Conservation (phyloP, 345 rosid species). For the Durio zibethinus region DNA sequence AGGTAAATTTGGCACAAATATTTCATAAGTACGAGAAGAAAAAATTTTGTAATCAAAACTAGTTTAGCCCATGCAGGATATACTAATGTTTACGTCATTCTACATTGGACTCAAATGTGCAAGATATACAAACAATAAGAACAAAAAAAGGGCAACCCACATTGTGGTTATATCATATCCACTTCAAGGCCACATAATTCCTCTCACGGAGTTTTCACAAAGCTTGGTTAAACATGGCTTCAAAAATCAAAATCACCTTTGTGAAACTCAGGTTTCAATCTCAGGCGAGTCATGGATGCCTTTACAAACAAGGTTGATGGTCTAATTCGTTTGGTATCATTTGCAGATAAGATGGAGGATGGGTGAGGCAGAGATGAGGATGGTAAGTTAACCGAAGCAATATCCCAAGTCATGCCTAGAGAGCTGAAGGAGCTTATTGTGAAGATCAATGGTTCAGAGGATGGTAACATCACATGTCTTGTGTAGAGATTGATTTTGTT, state of each 20-base stretch:
- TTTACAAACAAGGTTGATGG: conserved; percentile 1
- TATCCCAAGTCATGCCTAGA: conserved; percentile 30
- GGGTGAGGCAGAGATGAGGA: conserved; percentile 32
- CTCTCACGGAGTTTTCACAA: conserved; percentile 37
- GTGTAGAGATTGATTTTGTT: too few relatives aligned
- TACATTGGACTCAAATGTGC: too few relatives aligned
- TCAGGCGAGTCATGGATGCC: conserved; percentile 26
- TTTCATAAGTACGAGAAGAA: too few relatives aligned
- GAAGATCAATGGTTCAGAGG: conserved; percentile 12
- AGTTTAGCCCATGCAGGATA: too few relatives aligned
- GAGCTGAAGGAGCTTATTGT: conserved; percentile 40
- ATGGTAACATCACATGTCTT: conserved; percentile 32
- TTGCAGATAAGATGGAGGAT: conserved; percentile 46
- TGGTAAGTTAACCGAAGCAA: conserved; percentile 26
- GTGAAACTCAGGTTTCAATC: conserved; percentile 39
- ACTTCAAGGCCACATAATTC: conserved; percentile 53
- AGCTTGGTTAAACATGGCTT: conserved; percentile 23
- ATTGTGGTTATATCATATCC: conserved; percentile 44
- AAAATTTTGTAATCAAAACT: too few relatives aligned
- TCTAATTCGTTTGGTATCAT: conserved; percentile 32
- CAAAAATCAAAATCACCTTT: conserved; percentile 31
- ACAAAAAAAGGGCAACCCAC: conserved; percentile 34
- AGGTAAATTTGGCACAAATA: too few relatives aligned
- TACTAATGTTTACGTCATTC: too few relatives aligned
- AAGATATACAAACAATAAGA: too few relatives aligned